Evolutionary conservation across 2,329 filamentous ascomycete genomes (phyloP).

Genomic region (Plectosphaerella cucumerina): DNA sequence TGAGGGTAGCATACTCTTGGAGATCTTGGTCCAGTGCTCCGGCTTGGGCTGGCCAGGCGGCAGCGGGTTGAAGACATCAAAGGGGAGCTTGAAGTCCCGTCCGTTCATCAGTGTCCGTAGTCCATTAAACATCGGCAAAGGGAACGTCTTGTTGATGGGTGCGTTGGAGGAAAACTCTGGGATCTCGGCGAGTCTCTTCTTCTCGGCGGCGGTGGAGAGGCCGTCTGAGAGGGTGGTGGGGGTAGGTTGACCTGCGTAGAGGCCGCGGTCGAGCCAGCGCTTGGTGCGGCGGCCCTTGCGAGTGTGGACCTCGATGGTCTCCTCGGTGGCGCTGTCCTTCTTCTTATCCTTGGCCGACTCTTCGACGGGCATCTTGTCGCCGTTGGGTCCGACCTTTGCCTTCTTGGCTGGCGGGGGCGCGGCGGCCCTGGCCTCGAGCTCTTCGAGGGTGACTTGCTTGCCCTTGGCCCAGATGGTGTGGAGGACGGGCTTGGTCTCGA

Average conservation of each 20-base stretch:
- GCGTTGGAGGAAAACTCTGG: constrained; percentile 42
- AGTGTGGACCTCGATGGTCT: constrained; percentile 28
- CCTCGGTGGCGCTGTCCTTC: constrained; percentile 22
- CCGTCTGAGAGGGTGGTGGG: constrained; percentile 43
- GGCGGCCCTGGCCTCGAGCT: constrained; percentile 18
- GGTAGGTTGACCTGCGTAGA: constrained; percentile 78
- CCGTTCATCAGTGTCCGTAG: constrained; percentile 66
- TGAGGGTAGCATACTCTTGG: constrained; percentile 65
- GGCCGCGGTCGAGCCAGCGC: constrained; percentile 74
- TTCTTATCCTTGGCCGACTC: constrained; percentile 12
- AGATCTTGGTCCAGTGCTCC: constrained; percentile 87
- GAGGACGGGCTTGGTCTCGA: constrained; percentile 53
- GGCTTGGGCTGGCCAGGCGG: constrained; percentile 85
- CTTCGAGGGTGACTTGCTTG: constrained; percentile 50
- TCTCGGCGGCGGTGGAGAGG: constrained; percentile 41
- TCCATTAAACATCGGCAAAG: constrained; percentile 75
- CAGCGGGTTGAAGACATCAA: constrained; percentile 82
- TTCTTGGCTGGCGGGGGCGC: constrained; percentile 34
- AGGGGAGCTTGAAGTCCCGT: constrained; percentile 84
- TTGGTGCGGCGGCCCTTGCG: constrained; percentile 52
- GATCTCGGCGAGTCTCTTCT: constrained; percentile 43
- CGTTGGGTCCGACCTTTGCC: constrained; percentile 1
- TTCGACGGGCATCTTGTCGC: background rate
- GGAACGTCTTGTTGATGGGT: constrained; percentile 56
- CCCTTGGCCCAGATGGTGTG: constrained; percentile 63